phyloP scores from a whole-genome alignment of 805 yeast species.

The Saccharomycopsis fermentans region DNA sequence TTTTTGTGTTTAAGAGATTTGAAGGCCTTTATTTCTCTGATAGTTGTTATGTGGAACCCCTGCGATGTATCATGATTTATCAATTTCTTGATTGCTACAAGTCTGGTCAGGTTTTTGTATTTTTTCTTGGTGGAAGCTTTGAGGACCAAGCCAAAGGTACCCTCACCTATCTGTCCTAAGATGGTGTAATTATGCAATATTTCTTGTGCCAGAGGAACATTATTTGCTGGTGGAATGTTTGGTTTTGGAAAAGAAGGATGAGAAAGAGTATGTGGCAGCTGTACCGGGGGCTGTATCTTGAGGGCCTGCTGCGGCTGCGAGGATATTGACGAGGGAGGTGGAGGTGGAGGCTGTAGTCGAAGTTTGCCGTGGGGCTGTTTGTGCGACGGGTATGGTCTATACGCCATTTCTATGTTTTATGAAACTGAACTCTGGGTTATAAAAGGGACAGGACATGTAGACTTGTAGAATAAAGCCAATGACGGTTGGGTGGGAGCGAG shows the following conservation, averaged over 20 bases:
- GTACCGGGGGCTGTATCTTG: neutral
- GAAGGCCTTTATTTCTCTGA: slow-evolving; percentile 80
- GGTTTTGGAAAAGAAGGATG: neutral
- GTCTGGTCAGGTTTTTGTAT: slow-evolving; percentile 37
- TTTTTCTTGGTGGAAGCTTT: slow-evolving; percentile 41
- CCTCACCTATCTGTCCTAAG: slow-evolving; percentile 45
- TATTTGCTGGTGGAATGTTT: neutral
- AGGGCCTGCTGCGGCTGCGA: neutral
- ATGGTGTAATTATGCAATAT: neutral
- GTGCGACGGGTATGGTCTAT: neutral
- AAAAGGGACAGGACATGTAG: neutral
- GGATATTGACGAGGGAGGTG: neutral
- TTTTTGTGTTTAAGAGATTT: slow-evolving; percentile 61
- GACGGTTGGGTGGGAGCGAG: too few relatives aligned
- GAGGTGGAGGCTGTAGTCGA: slow-evolving; percentile 1
- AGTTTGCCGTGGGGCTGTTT: neutral
- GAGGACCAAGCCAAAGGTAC: slow-evolving; percentile 85
- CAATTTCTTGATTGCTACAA: slow-evolving; percentile 83
- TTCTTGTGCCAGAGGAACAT: neutral
- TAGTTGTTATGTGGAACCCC: slow-evolving; percentile 88
- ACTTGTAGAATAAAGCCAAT: neutral
- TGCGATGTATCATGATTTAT: slow-evolving; percentile 28
- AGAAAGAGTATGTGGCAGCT: neutral
- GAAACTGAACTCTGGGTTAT: neutral
- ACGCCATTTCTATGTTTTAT: neutral